Evolutionary conservation across 495 filamentous ascomycete species (phyloP).

Genomic region (Penicillium psychrofluorescens): DNA sequence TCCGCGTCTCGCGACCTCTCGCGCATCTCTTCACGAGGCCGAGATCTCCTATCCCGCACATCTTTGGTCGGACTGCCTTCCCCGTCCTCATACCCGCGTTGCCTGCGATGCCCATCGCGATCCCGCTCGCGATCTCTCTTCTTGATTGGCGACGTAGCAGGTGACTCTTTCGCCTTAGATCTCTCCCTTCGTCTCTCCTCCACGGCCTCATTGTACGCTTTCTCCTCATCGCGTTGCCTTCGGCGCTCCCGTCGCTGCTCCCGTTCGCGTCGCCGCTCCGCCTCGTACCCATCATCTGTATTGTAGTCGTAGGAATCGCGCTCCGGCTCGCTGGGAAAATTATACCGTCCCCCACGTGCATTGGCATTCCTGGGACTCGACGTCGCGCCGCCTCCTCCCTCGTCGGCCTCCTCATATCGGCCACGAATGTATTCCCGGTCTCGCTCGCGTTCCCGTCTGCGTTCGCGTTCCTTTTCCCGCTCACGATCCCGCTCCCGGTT

Average conservation of each 20-base stretch:
- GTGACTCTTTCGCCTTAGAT: conserved; percentile 29
- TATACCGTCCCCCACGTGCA: conserved; percentile 11
- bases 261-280: conserved; percentile 10
- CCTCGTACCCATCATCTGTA: conserved; percentile 9
- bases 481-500: conserved; percentile 33
- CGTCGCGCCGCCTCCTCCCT: background rate
- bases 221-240: conserved; percentile 9
- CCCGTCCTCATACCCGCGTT: conserved; percentile 7
- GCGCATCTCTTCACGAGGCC: conserved; percentile 8
- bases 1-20: conserved; percentile 3
- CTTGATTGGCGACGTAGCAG: conserved; percentile 27
- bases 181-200: conserved; percentile 18
- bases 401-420: conserved; percentile 12
- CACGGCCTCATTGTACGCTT: conserved; percentile 8
- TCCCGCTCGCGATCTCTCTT: conserved; percentile 21
- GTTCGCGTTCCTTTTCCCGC: conserved; percentile 15
- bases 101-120: conserved; percentile 20
- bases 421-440: conserved; percentile 23
- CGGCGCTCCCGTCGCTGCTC: conserved; percentile 7
- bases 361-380: conserved; percentile 10
- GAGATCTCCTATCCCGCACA: conserved; percentile 13
- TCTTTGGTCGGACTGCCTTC: conserved; percentile 16
- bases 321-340: conserved; percentile 14
- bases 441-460: conserved; percentile 11
- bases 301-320: conserved; percentile 15